Base-by-base conservation (phyloP, 345 rosid species). In the Lagerstroemia speciosa region DNA sequence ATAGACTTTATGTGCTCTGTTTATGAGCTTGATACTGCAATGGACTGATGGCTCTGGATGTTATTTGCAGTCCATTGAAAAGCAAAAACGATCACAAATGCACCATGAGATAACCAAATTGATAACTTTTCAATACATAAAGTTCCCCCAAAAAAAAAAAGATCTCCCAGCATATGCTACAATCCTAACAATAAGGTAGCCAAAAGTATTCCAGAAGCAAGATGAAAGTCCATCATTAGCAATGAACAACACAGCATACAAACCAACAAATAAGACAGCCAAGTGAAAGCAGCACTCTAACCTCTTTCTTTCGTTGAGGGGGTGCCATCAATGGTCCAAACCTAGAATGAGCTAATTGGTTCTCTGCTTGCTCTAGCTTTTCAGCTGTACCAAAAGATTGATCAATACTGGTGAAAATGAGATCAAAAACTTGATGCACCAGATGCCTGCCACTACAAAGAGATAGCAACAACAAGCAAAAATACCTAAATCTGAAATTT, bases 341-440 rank as follows among this genome's bases (percentile, higher is more conserved):
- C 65, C 97, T 86, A 65, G 96, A 74, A 79, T 95, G 97, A 71
- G 93, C 83, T 70, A 94, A 75, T 48, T 94, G 99, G 75, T 80
- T 89, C 81, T 94, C 99, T 0, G 98, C 98, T 74, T 91, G 99
- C 78, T 94, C 99, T 73, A 94, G 84, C 83, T 94, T 94, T 82
- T 94, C 99, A 81, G 99, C 99, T 94, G 81, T 70, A 84, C 58
- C 53, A 72, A 68, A 29, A 3, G 76, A 45, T 41, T 33, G 8
- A 45, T 15, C 1, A 63, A 53, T 17, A 52, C 64, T 24, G 19
- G 27, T 22, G 11, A 9, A 11, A 32, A 33, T 71, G 20, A 64
- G 36, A 14, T 64, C 19, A 43, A 16, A 32, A 33, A 58, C 32
- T 53, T 20, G 16, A 53, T 6, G 1, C 22, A 38, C n/a, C 20